These are phyloP conservation scores for Diaporthe eres DNA, from an alignment of 2,329 filamentous ascomycete genomes.

Conservation along the genomic window DNA sequence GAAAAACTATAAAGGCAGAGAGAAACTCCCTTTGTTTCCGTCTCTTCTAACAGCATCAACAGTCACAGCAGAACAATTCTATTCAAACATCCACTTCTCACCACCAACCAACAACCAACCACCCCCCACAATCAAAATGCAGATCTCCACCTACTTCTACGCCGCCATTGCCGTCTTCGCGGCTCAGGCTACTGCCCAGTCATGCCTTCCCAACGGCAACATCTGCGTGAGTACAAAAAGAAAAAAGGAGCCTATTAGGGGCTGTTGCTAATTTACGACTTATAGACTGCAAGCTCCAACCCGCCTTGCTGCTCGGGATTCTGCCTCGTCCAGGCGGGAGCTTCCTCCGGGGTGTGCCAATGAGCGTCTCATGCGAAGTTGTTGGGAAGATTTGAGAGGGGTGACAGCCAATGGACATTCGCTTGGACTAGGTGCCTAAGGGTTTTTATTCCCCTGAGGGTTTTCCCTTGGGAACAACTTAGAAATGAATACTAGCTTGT, in stretches of 20 bases:
- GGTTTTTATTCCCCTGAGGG: constrained; percentile 23
- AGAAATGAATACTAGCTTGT: not conserved
- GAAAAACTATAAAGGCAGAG: constrained; percentile 21
- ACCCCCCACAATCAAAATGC: not conserved
- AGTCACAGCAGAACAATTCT: not conserved
- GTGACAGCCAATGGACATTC: constrained; percentile 18
- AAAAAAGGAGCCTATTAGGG: not conserved
- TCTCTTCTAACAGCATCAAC: not conserved
- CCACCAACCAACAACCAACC: not conserved
- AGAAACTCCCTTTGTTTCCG: not conserved
- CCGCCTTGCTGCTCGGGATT: constrained; percentile 10
- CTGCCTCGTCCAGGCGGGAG: not conserved
- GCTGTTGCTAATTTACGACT: no score
- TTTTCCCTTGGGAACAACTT: constrained; percentile 19
- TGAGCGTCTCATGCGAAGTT: not conserved
- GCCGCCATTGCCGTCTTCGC: constrained; percentile 20
- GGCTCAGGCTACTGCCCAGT: constrained; percentile 2
- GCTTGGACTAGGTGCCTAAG: constrained; percentile 1
- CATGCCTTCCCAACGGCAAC: not conserved
- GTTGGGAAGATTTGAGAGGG: not conserved
- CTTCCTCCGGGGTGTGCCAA: not conserved
- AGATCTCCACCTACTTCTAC: constrained; percentile 21
- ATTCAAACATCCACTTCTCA: not conserved
- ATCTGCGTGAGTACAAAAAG: constrained; percentile 8
- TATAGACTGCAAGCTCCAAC: not conserved